Base-by-base conservation (phyloP, 2,329 filamentous ascomycete species). In the Paracamarosporium sp. region DNA sequence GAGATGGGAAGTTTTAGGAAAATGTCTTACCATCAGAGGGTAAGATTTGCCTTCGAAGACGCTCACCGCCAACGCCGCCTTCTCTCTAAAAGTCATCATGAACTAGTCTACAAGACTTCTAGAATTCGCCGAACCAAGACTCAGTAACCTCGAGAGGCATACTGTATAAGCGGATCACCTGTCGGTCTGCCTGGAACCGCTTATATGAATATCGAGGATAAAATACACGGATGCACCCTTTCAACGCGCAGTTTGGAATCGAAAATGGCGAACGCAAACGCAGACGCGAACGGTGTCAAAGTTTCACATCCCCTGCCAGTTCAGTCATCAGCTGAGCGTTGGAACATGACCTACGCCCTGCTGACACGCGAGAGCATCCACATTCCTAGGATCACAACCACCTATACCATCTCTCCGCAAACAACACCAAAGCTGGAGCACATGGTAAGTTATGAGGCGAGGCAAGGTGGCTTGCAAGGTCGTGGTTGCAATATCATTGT, bases 261-360 rank as follows among this genome's bases (percentile, higher is more conserved):
- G 20, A 11, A 7, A 3, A 5, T 17, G 15, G 9, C n/a, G 24
- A 28, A 27, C 13, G 17, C 4, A 20, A 17, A 9, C 17, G 22
- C 24, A 30, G n/a, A 22, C 36, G 35, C 20, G 25, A 17, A n/a
- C 25, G 22, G 8, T 41, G 22, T 40, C 25, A 25, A 35, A 33
- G 22, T 13, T 50, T n/a, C 27, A 4, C n/a, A 50, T 20, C 24
- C 38, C 17, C 25, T 46, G 43, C 27, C 43, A 15, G n/a, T 31
- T 51, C 6, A 11, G 27, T 22, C 17, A 27, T 51, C 48, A 51
- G 48, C 35, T 51, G 48, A 51, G 48, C 46, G 13, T 27, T 31
- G 22, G 36, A 31, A 31, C 27, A 27, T 51, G 48, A 51, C 36
- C 44, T 20, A 31, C 35, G 36, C 48, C 48, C 48, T 11, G 48